These are phyloP conservation scores for Umbellularia californica DNA, from an alignment of 164 flowering plant genomes.

Conservation along the genomic window DNA sequence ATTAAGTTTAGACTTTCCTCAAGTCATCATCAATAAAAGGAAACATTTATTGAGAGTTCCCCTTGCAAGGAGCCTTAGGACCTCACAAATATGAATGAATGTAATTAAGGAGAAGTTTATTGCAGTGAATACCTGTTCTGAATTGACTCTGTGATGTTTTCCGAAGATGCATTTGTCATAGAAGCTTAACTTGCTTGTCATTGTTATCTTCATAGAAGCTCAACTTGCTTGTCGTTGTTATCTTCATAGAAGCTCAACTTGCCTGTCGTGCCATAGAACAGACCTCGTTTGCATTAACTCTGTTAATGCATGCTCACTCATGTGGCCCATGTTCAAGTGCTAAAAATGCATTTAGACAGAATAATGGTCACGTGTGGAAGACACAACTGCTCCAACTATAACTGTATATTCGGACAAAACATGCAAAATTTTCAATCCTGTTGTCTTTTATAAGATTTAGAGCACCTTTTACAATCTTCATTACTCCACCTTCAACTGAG, in stretches of 20 bases:
- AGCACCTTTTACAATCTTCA: neutral
- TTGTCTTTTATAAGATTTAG: neutral
- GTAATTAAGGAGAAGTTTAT: slow-evolving; percentile 8
- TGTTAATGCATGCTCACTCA: slow-evolving; percentile 11
- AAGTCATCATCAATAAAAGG: slow-evolving; percentile 5
- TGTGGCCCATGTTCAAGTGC: slow-evolving; percentile 16
- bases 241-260: slow-evolving; percentile 15
- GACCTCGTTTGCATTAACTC: neutral
- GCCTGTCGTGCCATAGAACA: neutral
- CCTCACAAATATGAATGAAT: slow-evolving; percentile 9
- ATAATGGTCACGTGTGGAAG: neutral
- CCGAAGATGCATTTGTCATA: slow-evolving; percentile 20
- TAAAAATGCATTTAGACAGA: neutral
- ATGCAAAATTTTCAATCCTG: neutral
- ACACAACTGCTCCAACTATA: no score
- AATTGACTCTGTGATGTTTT: slow-evolving; percentile 12
- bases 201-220: neutral
- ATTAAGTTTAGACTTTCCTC: neutral
- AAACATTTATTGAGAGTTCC: neutral
- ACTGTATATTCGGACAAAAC: neutral
- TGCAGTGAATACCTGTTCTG: neutral
- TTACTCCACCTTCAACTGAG: neutral
- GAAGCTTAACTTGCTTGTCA: neutral
- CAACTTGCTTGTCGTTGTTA: neutral
- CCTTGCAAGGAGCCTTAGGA: neutral